phyloP scores from a whole-genome alignment of 2,329 filamentous ascomycete genomes.

The Dothideomycetes sp. region DNA sequence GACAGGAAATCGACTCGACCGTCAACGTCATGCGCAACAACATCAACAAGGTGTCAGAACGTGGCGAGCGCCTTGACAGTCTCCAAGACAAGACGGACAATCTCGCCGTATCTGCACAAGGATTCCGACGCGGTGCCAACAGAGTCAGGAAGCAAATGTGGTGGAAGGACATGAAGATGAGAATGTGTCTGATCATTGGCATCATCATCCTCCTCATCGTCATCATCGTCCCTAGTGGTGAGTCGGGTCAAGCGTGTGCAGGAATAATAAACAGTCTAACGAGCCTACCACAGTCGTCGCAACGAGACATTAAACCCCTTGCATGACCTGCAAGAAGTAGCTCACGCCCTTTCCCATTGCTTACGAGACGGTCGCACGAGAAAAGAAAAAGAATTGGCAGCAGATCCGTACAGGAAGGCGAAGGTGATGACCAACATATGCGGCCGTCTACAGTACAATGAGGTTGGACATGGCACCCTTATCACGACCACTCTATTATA shows the following conservation, averaged over 20 bases:
- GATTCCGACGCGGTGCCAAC: conserved; percentile 94
- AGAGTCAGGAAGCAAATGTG: conserved; percentile 90
- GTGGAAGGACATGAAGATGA: conserved; percentile 99
- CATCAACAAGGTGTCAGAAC: conserved; percentile 91
- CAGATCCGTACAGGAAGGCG: neutral
- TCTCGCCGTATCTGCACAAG: conserved; percentile 82
- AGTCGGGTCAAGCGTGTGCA: neutral
- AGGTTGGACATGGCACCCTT: neutral
- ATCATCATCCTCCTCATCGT: conserved; percentile 85
- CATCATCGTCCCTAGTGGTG: conserved; percentile 91
- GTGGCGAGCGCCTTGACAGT: conserved; percentile 77
- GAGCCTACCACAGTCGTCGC: conserved; percentile 4
- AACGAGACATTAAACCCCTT: conserved; percentile 5
- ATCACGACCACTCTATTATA: neutral
- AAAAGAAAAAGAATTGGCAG: neutral
- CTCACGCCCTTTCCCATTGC: neutral
- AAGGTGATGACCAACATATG: neutral
- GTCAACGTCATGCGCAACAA: conserved; percentile 94
- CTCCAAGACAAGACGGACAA: conserved; percentile 92
- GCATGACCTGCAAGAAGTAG: neutral
- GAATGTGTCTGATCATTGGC: conserved; percentile 85
- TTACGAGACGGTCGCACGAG: neutral
- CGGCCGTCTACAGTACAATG: neutral
- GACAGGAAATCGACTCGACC: conserved; percentile 92
- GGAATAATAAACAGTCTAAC: neutral